Evolutionary conservation across 768 basidiomycete genomes (phyloP).

Genomic region (Pisolithus tinctorius): DNA sequence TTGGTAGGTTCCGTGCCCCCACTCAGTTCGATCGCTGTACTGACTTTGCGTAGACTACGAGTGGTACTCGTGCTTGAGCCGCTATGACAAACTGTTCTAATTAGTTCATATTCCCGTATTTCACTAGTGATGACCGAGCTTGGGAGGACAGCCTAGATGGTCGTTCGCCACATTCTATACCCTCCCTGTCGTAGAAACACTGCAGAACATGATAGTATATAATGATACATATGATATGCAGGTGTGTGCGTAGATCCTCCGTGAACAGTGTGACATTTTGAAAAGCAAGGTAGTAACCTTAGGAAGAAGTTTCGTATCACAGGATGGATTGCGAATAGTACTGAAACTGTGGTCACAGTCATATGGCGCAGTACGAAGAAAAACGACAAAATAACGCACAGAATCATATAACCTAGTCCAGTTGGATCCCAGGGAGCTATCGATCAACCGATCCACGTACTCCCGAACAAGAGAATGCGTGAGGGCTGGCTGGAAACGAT

Average conservation of each 20-base stretch:
- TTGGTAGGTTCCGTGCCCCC: slow-evolving; percentile 39
- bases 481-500: slow-evolving; percentile 88
- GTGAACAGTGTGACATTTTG: background rate
- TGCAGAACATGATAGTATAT: background rate
- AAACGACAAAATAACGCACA: slow-evolving; percentile 35
- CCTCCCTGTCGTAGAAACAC: background rate
- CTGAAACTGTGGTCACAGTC: slow-evolving; percentile 56
- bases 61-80: slow-evolving; percentile 84
- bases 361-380: background rate
- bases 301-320: slow-evolving; percentile 23
- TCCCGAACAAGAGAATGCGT: slow-evolving; percentile 82
- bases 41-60: slow-evolving; percentile 50
- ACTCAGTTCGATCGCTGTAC: background rate
- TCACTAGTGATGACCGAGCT: background rate
- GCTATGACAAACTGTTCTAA: slow-evolving; percentile 60
- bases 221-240: slow-evolving; percentile 1
- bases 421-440: slow-evolving; percentile 83
- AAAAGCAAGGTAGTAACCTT: background rate
- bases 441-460: slow-evolving; percentile 84
- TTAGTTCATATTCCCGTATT: slow-evolving; percentile 1
- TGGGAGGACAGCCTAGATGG: background rate
- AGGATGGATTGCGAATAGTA: slow-evolving; percentile 91
- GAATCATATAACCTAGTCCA: slow-evolving; percentile 98
- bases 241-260: background rate
- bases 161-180: background rate